phyloP scores from a whole-genome alignment of 2,329 filamentous ascomycete species.

The Arthrobotrys conoides region DNA sequence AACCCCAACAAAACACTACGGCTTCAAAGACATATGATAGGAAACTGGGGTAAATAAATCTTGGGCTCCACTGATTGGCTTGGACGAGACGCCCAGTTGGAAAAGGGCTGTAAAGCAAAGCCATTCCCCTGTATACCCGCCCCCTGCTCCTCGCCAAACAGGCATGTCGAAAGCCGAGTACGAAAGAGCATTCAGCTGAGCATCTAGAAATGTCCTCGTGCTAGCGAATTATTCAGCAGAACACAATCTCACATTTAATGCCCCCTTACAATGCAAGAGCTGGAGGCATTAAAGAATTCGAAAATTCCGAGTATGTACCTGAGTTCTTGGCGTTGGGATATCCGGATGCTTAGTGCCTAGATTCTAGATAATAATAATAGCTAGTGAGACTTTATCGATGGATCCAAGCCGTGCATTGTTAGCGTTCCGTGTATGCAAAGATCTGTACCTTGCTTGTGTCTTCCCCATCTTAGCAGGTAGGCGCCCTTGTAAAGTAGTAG shows the following conservation, averaged over 20 bases:
- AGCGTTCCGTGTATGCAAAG: constrained; percentile 36
- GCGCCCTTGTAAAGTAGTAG: constrained; percentile 17
- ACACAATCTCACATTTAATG: not conserved
- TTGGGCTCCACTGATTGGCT: constrained; percentile 14
- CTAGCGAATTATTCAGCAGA: constrained; percentile 33
- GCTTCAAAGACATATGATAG: constrained; percentile 23
- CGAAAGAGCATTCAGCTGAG: constrained; percentile 23
- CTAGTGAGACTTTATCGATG: constrained; percentile 31
- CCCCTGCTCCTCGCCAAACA: constrained; percentile 31
- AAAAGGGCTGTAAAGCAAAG: constrained; percentile 16
- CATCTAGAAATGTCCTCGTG: constrained; percentile 10
- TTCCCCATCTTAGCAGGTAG: constrained; percentile 43
- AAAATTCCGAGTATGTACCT: not conserved
- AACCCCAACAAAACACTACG: constrained; percentile 27
- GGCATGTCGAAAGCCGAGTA: constrained; percentile 41
- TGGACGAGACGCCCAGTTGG: constrained; percentile 28
- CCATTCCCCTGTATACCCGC: constrained; percentile 10
- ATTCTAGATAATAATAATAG: constrained; percentile 35
- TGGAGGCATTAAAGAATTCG: constrained; percentile 12
- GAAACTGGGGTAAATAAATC: constrained; percentile 11
- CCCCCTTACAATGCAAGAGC: not conserved
- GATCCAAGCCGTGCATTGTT: constrained; percentile 26
- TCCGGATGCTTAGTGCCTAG: constrained; percentile 35
- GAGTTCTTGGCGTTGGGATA: constrained; percentile 38
- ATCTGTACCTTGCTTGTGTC: constrained; percentile 33